phyloP scores from a whole-genome alignment of 495 filamentous ascomycete species.

The Echria macrotheca region DNA sequence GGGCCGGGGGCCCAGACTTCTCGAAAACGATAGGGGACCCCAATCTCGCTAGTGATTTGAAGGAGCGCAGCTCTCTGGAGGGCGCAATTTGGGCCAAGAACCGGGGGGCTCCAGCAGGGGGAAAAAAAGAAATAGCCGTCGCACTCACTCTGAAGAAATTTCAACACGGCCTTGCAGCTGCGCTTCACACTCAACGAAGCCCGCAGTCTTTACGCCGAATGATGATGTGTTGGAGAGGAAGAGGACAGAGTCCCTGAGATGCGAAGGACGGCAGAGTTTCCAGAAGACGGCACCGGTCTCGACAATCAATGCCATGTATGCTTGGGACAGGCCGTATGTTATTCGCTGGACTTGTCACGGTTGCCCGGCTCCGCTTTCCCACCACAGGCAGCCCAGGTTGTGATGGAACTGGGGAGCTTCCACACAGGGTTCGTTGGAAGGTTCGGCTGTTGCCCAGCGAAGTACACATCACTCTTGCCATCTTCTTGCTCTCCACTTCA shows the following conservation, averaged over 20 bases:
- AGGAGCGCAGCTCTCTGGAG: constrained; percentile 21
- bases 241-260: neutral
- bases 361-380: constrained; percentile 17
- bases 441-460: neutral
- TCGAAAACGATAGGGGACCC: constrained; percentile 29
- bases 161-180: neutral
- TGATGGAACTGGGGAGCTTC: neutral
- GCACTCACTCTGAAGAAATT: constrained; percentile 13
- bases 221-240: too few relatives aligned
- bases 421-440: neutral
- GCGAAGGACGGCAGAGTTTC: neutral
- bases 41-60: constrained; percentile 40
- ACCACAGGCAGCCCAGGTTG: too few relatives aligned
- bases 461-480: neutral
- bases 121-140: constrained; percentile 17
- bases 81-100: constrained; percentile 27
- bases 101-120: constrained; percentile 15
- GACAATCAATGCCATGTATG: constrained; percentile 7
- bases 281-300: constrained; percentile 1
- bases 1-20: constrained; percentile 26
- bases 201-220: too few relatives aligned
- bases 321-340: constrained; percentile 10
- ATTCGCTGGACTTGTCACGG: constrained; percentile 12
- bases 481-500: neutral
- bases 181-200: too few relatives aligned